Percentiles rank a stretch among this genome's conserved stretches.
Conservation (phyloP, 202 grass and related monocot species). For the Panicum hallii region DNA sequence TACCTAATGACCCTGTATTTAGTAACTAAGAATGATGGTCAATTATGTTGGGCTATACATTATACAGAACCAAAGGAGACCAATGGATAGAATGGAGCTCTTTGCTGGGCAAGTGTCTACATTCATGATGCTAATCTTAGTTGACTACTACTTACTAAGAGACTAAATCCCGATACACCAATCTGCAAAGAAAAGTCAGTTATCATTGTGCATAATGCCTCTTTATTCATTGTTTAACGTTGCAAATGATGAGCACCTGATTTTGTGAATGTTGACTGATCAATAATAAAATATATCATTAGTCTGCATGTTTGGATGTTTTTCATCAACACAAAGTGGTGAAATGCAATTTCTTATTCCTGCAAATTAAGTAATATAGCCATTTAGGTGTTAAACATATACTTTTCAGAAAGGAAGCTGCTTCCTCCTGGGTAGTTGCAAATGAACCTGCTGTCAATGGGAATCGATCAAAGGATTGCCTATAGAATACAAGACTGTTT, state of each 20-base stretch:
- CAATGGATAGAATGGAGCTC: conserved; percentile 8
- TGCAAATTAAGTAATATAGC: background rate
- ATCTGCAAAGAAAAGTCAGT: conserved; percentile 32
- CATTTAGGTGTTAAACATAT: background rate
- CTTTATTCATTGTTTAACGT: background rate
- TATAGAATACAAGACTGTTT: background rate
- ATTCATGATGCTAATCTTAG: conserved; percentile 10
- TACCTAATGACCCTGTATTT: too few species aligned
- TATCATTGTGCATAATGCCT: background rate
- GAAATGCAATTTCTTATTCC: background rate
- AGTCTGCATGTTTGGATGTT: background rate
- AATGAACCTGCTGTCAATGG: background rate
- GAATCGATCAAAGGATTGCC: background rate
- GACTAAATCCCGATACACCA: conserved; percentile 33
- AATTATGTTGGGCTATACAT: too few species aligned
- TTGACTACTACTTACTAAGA: conserved; percentile 43
- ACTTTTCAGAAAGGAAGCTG: background rate
- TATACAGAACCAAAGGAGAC: conserved; percentile 41
- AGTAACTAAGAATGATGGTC: too few species aligned
- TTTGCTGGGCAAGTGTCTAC: conserved; percentile 31
- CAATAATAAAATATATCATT: background rate
- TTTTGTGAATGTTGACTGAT: background rate
- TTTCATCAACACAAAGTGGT: background rate
- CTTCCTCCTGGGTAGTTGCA: background rate
- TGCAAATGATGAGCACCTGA: background rate